Percentiles rank a stretch among this genome's conserved stretches.
phyloP scores from a whole-genome alignment of 23 red algal genomes.

The Cyanidium caldarium region DNA sequence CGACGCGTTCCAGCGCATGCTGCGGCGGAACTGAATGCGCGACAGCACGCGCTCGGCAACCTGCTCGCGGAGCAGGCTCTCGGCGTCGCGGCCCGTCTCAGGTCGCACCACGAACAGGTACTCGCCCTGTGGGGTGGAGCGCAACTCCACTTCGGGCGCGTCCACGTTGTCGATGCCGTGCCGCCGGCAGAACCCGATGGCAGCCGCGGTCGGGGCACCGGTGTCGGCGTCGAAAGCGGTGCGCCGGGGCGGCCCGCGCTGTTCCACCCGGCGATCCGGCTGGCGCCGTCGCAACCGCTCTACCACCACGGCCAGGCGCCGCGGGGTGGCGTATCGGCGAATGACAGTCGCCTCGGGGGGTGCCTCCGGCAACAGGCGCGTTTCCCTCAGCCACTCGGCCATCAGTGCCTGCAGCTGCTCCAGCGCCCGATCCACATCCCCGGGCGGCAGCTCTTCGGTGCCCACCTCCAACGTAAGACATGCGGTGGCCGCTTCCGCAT shows the following conservation, averaged over 20 bases:
- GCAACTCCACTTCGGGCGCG: constrained; percentile 16
- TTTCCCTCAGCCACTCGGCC: constrained; percentile 10
- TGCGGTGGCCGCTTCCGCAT: neutral
- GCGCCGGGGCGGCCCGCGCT: constrained; percentile 57
- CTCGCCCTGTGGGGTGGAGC: constrained; percentile 7
- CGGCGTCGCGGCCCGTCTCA: constrained; percentile 20
- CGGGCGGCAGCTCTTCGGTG: constrained; percentile 72
- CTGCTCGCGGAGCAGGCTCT: constrained; percentile 23
- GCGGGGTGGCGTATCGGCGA: constrained; percentile 43
- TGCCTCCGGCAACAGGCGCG: neutral
- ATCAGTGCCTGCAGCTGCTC: constrained; percentile 38
- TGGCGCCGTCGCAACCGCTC: constrained; percentile 27
- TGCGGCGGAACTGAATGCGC: constrained; percentile 37
- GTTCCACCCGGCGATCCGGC: constrained; percentile 17
- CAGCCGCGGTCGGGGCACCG: constrained; percentile 52
- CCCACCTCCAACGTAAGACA: constrained; percentile 76
- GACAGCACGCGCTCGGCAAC: constrained; percentile 21
- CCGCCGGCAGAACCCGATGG: constrained; percentile 41
- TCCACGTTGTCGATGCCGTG: constrained; percentile 30
- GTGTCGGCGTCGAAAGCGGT: constrained; percentile 37
- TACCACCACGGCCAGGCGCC: constrained; percentile 41
- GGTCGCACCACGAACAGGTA: constrained; percentile 59
- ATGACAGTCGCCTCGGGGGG: constrained; percentile 9
- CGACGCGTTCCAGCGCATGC: constrained; percentile 82
- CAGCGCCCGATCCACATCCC: constrained; percentile 34